Evolutionary conservation across 78 protist genomes (phyloP).

Genomic region (Anaeramoeba flamelloides): DNA sequence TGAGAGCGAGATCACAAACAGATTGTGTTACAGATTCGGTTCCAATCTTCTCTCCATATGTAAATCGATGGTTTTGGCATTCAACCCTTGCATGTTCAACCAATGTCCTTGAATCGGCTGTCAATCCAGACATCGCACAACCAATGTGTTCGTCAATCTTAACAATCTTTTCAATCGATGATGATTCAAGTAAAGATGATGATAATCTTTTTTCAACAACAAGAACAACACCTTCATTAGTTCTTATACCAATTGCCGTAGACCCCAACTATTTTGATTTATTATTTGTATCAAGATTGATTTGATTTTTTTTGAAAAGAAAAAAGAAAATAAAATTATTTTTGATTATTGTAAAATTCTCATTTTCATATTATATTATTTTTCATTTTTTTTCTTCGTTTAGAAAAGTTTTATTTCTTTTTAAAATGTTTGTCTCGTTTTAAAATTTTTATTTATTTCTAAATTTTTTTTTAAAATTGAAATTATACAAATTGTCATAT

Average conservation of each 20-base stretch:
- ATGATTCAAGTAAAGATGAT: slow-evolving; percentile 78
- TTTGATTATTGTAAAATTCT: no score
- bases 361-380: no score
- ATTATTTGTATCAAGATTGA: no score
- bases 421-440: no score
- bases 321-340: no score
- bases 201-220: slow-evolving; percentile 90
- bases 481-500: no score
- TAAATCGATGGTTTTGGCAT: slow-evolving; percentile 88
- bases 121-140: slow-evolving; percentile 83
- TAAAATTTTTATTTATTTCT: no score
- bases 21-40: slow-evolving; percentile 76
- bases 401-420: no score
- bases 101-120: slow-evolving; percentile 91
- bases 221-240: slow-evolving; percentile 87
- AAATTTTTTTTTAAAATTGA: no score
- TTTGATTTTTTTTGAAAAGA: slow-evolving; percentile 1
- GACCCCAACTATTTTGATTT: slow-evolving; percentile 70
- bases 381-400: no score
- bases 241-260: slow-evolving; percentile 90
- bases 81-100: slow-evolving; percentile 88
- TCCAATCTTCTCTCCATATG: slow-evolving; percentile 86
- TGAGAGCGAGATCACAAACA: slow-evolving; percentile 72
- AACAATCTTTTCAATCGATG: slow-evolving; percentile 53
- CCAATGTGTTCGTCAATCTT: slow-evolving; percentile 56